These are phyloP conservation scores for Teratosphaeriaceae sp. DNA, from an alignment of 2,329 filamentous ascomycete genomes.

Conservation along the genomic window DNA sequence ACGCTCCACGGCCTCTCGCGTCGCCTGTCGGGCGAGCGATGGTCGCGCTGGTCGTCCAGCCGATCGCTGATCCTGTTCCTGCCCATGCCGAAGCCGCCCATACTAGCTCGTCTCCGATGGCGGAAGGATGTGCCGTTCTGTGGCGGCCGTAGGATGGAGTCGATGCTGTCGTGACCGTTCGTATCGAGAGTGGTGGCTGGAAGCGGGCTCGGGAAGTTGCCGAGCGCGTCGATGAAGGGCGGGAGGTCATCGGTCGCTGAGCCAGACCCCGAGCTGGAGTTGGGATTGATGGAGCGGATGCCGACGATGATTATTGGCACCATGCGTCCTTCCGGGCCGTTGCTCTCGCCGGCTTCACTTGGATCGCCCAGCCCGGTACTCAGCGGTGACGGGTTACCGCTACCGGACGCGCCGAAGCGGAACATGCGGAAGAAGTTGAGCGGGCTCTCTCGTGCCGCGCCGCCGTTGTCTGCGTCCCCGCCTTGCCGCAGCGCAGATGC, in stretches of 20 bases:
- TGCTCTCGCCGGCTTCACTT: constrained; percentile 33
- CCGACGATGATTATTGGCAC: constrained; percentile 65
- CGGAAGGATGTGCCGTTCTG: constrained; percentile 51
- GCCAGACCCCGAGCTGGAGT: constrained; percentile 33
- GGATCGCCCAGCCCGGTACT: constrained; percentile 11
- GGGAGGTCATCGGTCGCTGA: constrained; percentile 39
- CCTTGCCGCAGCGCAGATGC: constrained; percentile 49
- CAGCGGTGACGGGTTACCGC: constrained; percentile 14
- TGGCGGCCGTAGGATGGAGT: constrained; percentile 46
- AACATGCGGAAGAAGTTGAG: constrained; percentile 65
- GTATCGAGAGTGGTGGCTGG: constrained; percentile 25
- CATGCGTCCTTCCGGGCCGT: constrained; percentile 47
- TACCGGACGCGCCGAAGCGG: constrained; percentile 52
- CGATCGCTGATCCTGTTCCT: constrained; percentile 26
- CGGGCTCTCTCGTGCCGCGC: constrained; percentile 39
- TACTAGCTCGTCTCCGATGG: constrained; percentile 47
- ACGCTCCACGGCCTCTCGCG: constrained; percentile 31
- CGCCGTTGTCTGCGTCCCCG: constrained; percentile 32
- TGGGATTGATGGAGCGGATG: constrained; percentile 57
- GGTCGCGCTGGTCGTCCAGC: constrained; percentile 47
- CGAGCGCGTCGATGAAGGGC: constrained; percentile 46
- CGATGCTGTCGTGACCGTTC: constrained; percentile 40
- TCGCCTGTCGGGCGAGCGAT: constrained; percentile 39
- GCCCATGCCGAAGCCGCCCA: constrained; percentile 42
- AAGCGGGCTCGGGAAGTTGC: constrained; percentile 38